phyloP scores from a whole-genome alignment of 1,284 basidiomycete species.

The Schizopora paradoxa region DNA sequence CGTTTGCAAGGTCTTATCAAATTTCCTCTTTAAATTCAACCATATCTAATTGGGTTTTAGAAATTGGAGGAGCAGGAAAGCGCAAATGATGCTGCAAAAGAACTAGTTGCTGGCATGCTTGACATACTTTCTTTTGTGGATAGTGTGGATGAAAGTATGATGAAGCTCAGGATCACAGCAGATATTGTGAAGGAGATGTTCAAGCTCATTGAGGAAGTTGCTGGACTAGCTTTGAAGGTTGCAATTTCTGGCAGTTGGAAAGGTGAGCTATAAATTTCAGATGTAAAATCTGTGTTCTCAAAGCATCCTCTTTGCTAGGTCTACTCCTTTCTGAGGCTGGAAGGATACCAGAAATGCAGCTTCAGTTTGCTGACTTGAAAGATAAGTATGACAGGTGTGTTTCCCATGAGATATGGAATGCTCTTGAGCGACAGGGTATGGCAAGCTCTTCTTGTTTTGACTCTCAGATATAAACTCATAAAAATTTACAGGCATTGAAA shows the following conservation, averaged over 20 bases:
- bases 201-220: conserved; percentile 1
- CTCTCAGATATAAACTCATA: not conserved
- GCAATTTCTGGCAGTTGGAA: too few species aligned
- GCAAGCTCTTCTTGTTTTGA: not conserved
- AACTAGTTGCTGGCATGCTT: conserved; percentile 1
- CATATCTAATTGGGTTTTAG: not conserved
- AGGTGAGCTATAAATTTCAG: too few species aligned
- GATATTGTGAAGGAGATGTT: not conserved
- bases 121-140: conserved; percentile 1
- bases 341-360: too few species aligned
- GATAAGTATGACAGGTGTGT: conserved; percentile 4
- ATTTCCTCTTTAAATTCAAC: too few species aligned
- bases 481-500: too few species aligned
- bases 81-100: not conserved
- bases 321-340: too few species aligned
- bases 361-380: conserved; percentile 2
- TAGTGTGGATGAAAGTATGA: not conserved
- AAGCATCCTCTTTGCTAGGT: too few species aligned
- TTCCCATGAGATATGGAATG: not conserved
- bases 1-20: not conserved
- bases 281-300: too few species aligned
- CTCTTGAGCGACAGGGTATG: not conserved
- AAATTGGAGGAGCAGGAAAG: conserved; percentile 3
- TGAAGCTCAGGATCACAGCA: not conserved
- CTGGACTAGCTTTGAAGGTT: too few species aligned